Conservation (phyloP, 2,329 filamentous ascomycete species). For the Stagonosporopsis rhizophila region DNA sequence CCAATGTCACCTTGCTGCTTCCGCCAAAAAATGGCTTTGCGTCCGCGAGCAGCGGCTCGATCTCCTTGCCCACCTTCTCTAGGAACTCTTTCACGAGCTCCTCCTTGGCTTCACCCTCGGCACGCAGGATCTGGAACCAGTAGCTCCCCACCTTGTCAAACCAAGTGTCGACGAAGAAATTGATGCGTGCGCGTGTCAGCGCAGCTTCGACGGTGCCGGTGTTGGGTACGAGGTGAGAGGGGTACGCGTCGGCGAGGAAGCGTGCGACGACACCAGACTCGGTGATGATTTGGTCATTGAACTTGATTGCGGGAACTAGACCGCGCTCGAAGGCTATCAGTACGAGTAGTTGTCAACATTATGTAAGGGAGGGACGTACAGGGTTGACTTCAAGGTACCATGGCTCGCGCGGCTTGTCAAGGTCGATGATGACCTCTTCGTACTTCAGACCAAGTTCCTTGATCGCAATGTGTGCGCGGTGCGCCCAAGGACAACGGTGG, state of each 20-base stretch:
- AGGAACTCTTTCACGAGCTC: constrained; percentile 60
- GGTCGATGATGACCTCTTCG: constrained; percentile 76
- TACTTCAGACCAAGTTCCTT: constrained; percentile 70
- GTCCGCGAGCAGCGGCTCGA: constrained; percentile 71
- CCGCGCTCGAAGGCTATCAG: constrained; percentile 60
- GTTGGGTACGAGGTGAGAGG: constrained; percentile 69
- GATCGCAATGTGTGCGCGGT: constrained; percentile 76
- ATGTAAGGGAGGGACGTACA: constrained; percentile 41
- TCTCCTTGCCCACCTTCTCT: constrained; percentile 68
- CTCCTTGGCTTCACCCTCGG: constrained; percentile 58
- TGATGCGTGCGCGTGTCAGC: constrained; percentile 69
- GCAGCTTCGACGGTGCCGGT: constrained; percentile 62
- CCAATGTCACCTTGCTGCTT: constrained; percentile 67
- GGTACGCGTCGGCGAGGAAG: constrained; percentile 74
- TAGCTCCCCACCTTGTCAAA: constrained; percentile 64
- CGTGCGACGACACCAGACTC: constrained; percentile 77
- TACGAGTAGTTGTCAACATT: not conserved
- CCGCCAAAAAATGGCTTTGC: constrained; percentile 56
- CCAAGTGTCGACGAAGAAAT: constrained; percentile 77
- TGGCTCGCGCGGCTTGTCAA: constrained; percentile 69
- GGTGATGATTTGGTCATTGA: constrained; percentile 69
- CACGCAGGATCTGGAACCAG: constrained; percentile 56
- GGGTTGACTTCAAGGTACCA: constrained; percentile 82
- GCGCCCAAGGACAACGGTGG: constrained; percentile 74
- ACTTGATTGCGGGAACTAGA: constrained; percentile 74